Base-by-base conservation (phyloP, 805 yeast genomes). In the Yarrowia phangngaensis region DNA sequence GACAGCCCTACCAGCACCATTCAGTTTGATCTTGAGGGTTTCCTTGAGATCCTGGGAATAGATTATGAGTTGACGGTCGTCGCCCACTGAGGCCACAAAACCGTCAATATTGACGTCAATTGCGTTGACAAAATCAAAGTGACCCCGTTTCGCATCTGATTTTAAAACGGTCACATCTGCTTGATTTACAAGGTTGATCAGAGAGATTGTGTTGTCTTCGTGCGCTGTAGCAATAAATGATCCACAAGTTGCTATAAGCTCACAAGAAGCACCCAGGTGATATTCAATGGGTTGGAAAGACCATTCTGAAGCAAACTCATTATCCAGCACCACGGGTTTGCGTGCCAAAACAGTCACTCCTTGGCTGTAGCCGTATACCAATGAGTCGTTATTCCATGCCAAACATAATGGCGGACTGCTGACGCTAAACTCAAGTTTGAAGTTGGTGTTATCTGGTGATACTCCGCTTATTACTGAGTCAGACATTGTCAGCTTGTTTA, bases 101-200 rank as follows among this genome's bases (percentile, higher is more conserved):
- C 69, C 69, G 6, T 52, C 54, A 1, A 58, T 45, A 0, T 64
- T 55, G 6, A 67, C 58, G 35, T 67, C 70, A 13, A 67, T 27
- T 6, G 54, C 51, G 45, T 61, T 67, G 13, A 67, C 56, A 15
- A 59, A 62, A 13, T 56, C 56, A 7, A 34, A 29, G 43, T 62
- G 68, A 7, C 58, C 56, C 16, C 26, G 30, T 13, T 27, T 19
- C 14, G 24, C 45, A 11, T 17, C 32, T 9, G 32, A 26, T 14
- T 50, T 47, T 4, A 30, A 53, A 6, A 50, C 36, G 4, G 13
- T 22, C 11, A 19, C 32, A 4, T 50, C 29, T 8, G 47, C 43
- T n/a, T 50, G 38, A 6, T 22, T 40, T 2, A 20, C 26, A 4
- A 49, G 34, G 24, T 49, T 36, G 15, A 55, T 26, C 13, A 56